Evolutionary conservation across 179 eudicot species (phyloP).

Genomic region (Silene coronaria): DNA sequence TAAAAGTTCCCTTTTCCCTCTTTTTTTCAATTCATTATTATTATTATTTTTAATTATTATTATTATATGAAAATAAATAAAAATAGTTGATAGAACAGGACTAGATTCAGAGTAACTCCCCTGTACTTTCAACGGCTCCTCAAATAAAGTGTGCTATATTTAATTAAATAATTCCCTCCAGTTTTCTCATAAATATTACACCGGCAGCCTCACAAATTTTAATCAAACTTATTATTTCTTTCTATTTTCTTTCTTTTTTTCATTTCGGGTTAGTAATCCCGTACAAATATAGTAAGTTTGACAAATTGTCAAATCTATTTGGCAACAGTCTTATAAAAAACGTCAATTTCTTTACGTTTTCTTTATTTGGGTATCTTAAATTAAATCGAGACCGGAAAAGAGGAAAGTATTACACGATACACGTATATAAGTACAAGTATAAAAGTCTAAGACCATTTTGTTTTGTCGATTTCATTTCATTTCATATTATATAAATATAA

Average conservation of each 20-base stretch:
- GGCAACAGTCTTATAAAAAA: too few relatives aligned
- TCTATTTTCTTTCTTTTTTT: too few relatives aligned
- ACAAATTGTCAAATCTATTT: too few relatives aligned
- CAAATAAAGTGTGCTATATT: background rate
- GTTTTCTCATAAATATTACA: background rate
- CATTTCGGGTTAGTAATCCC: too few relatives aligned
- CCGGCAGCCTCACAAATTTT: background rate
- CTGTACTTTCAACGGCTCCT: slow-evolving; percentile 21
- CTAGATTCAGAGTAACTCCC: slow-evolving; percentile 21
- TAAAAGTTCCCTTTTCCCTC: slow-evolving; percentile 3
- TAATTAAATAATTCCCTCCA: slow-evolving; percentile 1
- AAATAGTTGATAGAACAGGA: slow-evolving; percentile 12
- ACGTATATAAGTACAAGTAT: background rate
- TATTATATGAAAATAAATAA: background rate
- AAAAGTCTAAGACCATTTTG: background rate
- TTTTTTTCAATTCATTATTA: background rate
- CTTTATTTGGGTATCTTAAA: too few relatives aligned
- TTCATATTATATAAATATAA: background rate
- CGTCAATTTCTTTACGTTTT: too few relatives aligned
- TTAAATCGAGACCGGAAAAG: too few relatives aligned
- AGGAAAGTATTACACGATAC: too few relatives aligned
- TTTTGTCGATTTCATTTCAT: background rate
- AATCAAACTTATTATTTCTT: background rate
- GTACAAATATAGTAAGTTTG: too few relatives aligned
- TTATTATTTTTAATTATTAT: background rate